Evolutionary conservation across 75 land plant genomes (phyloP).

Genomic region (Sequoiadendron giganteum): DNA sequence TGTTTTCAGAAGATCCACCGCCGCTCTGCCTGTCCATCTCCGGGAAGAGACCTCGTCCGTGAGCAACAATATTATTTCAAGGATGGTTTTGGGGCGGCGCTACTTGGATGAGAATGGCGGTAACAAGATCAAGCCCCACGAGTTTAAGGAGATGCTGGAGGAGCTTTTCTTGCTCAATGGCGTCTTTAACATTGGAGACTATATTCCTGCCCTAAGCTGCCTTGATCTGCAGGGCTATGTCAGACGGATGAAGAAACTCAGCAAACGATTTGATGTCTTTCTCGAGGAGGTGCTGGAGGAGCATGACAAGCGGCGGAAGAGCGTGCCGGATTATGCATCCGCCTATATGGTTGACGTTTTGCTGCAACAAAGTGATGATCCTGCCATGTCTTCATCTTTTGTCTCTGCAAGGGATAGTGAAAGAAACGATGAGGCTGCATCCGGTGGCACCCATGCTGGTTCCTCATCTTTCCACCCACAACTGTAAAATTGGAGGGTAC

Average conservation of each 20-base stretch:
- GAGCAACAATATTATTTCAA: slow-evolving; percentile 41
- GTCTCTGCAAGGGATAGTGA: slow-evolving; percentile 42
- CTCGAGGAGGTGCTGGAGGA: slow-evolving; percentile 50
- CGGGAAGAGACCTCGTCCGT: slow-evolving; percentile 28
- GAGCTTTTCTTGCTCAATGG: slow-evolving; percentile 53
- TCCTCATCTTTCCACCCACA: slow-evolving; percentile 31
- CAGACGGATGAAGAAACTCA: slow-evolving; percentile 33
- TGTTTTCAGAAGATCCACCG: background rate
- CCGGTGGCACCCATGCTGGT: slow-evolving; percentile 59
- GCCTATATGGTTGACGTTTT: slow-evolving; percentile 58
- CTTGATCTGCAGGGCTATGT: slow-evolving; percentile 54
- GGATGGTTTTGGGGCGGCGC: slow-evolving; percentile 52
- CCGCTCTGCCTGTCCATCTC: slow-evolving; percentile 4
- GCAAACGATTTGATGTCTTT: slow-evolving; percentile 13
- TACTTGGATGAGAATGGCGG: slow-evolving; percentile 17
- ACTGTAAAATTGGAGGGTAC: slow-evolving; percentile 46
- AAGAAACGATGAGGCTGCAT: slow-evolving; percentile 68
- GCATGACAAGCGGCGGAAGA: slow-evolving; percentile 31
- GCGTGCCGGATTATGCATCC: slow-evolving; percentile 17
- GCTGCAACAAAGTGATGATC: slow-evolving; percentile 38
- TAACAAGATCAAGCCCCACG: slow-evolving; percentile 27
- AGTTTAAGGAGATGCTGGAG: slow-evolving; percentile 57
- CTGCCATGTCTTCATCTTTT: no score
- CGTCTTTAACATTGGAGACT: slow-evolving; percentile 49
- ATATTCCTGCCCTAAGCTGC: slow-evolving; percentile 39